phyloP scores from a whole-genome alignment of 495 filamentous ascomycete species.

The Tirmania nivea region DNA sequence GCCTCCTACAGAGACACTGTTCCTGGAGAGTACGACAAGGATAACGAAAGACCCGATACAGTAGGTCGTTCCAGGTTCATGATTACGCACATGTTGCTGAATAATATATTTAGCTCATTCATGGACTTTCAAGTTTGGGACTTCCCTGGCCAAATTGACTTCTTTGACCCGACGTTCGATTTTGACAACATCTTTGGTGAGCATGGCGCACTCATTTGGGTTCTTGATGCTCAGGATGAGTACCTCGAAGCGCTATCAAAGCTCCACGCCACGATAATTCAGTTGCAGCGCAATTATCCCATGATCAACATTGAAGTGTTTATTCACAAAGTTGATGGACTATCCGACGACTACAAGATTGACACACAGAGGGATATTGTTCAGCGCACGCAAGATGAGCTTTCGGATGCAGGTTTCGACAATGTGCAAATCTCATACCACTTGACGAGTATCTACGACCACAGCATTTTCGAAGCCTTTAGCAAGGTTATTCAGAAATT shows the following conservation, averaged over 20 bases:
- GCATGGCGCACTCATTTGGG: constrained; percentile 88
- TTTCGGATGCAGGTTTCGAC: constrained; percentile 74
- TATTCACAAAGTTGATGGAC: constrained; percentile 91
- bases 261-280: constrained; percentile 69
- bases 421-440: constrained; percentile 85
- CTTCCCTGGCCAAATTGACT: constrained; percentile 81
- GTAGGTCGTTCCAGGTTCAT: constrained; percentile 28
- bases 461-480: constrained; percentile 94
- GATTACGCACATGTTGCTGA: constrained; percentile 8
- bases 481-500: constrained; percentile 95
- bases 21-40: constrained; percentile 75
- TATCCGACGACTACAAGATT: constrained; percentile 81
- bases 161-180: constrained; percentile 66
- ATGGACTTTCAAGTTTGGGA: constrained; percentile 99
- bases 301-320: constrained; percentile 92
- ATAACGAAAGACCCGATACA: constrained; percentile 86
- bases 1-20: constrained; percentile 81
- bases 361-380: constrained; percentile 89
- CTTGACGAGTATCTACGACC: constrained; percentile 90
- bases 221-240: constrained; percentile 94
- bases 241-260: constrained; percentile 72
- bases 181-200: constrained; percentile 81
- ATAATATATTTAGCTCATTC: constrained; percentile 44
- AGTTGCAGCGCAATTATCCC: constrained; percentile 67
- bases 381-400: constrained; percentile 90